Percentiles rank a stretch among this genome's conserved stretches.
These are phyloP conservation scores for Fusarium denticulatum DNA, from an alignment of 2,329 filamentous ascomycete genomes.

Conservation along the genomic window DNA sequence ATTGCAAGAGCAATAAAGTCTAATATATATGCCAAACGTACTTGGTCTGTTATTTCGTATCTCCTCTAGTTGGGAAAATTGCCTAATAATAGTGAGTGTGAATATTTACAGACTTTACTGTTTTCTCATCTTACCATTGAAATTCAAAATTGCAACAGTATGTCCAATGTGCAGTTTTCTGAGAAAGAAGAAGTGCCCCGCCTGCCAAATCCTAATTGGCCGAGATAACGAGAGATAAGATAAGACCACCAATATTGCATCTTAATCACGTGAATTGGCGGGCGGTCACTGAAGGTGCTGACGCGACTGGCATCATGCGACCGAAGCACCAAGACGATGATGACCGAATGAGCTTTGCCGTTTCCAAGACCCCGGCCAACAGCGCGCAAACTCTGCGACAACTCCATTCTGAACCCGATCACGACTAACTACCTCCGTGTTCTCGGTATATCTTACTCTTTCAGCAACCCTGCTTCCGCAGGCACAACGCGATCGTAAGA, in stretches of 20 bases:
- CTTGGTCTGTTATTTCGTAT: fast-evolving
- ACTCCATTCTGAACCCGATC: fast-evolving
- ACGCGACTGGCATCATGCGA: background rate
- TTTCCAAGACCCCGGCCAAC: too few species aligned
- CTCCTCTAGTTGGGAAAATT: background rate
- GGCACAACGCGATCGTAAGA: background rate
- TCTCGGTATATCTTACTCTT: background rate
- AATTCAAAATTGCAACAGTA: fast-evolving
- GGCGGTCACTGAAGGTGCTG: fast-evolving
- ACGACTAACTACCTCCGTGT: too few species aligned
- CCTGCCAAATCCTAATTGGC: fast-evolving
- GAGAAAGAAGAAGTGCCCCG: background rate
- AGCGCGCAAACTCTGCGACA: fast-evolving
- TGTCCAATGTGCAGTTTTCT: fast-evolving
- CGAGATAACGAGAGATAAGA: fast-evolving
- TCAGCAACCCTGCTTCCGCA: background rate
- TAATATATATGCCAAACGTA: fast-evolving
- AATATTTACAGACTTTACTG: background rate
- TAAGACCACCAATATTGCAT: fast-evolving
- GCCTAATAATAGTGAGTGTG: fast-evolving
- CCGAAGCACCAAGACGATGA: background rate
- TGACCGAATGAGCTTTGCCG: too few species aligned
- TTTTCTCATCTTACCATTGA: fast-evolving
- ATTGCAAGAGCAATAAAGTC: background rate
- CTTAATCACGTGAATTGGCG: background rate